Evolutionary conservation across 2,329 filamentous ascomycete genomes (phyloP), one percentile per base, ranked within the genome.

Genomic region (Fusarium sp.): DNA sequence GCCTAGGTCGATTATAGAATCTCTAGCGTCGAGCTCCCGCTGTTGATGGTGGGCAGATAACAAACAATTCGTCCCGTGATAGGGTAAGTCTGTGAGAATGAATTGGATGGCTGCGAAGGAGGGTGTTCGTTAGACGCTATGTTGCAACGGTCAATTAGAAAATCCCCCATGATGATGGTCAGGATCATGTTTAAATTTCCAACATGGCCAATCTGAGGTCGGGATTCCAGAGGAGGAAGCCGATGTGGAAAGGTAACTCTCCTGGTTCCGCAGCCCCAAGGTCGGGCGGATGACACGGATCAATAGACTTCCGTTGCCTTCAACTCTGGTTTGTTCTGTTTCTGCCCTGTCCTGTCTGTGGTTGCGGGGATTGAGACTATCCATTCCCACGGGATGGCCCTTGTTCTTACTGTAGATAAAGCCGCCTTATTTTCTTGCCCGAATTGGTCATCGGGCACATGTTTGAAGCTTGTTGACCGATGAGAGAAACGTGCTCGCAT

Each of bases 91-190:
- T 36, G 48, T 33, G 24, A 53, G 50, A 60, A 56, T 30, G 22
- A 22, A 54, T 36, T 56, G 54, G 30, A 39, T 45, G 31, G 33
- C 38, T 20, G 26, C 22, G 36, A 28, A 44, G 33, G 58, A 59
- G 59, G 66, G 70, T 68, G 59, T 63, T 35, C n/a, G 45, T 64
- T 55, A 33, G n/a, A 48, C 54, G 41, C 57, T 61, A 54, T 48
- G 35, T 51, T 41, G 55, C 42, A 73, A 71, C 55, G 54, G 61
- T 41, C 44, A 69, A 71, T 62, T 59, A 33, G 35, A 16, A 70
- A 65, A 66, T 60, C 39, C 62, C 62, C 45, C 71, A 76, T 71
- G 64, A 68, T 69, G 71, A 59, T 64, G 71, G 66, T 64, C 41
- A 28, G 44, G 65, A 47, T 72, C 60, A 69, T 72, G 36, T 48